These are phyloP conservation scores for Fusarium lyarnte DNA, from an alignment of 2,329 filamentous ascomycete genomes.

Conservation along the genomic window DNA sequence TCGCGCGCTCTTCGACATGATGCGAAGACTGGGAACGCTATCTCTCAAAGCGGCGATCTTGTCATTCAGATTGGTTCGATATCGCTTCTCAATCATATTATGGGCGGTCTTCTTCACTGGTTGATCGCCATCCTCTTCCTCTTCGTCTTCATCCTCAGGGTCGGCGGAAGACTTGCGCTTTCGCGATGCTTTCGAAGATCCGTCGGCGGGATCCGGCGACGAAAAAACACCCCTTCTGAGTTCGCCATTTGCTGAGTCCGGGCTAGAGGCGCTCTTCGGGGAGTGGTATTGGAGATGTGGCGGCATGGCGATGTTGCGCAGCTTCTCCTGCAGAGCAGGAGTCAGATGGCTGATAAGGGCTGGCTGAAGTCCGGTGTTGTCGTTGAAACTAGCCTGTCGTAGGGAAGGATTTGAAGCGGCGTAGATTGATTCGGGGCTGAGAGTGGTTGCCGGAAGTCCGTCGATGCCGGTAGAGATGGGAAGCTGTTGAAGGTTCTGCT, in stretches of 20 bases:
- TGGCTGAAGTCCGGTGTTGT: constrained; percentile 45
- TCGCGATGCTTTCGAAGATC: constrained; percentile 60
- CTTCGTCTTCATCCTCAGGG: constrained; percentile 62
- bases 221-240: constrained; percentile 60
- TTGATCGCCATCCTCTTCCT: constrained; percentile 66
- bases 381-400: constrained; percentile 44
- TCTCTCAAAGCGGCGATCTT: constrained; percentile 94
- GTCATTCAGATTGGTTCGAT: constrained; percentile 95
- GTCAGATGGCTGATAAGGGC: constrained; percentile 54
- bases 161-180: constrained; percentile 77
- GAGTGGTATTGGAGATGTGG: constrained; percentile 69
- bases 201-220: constrained; percentile 65
- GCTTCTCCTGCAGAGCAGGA: constrained; percentile 67
- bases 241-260: constrained; percentile 63
- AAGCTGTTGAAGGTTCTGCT: constrained; percentile 47
- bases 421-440: constrained; percentile 51
- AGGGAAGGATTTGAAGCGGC: constrained; percentile 40
- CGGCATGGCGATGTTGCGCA: constrained; percentile 73
- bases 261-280: constrained; percentile 67
- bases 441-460: constrained; percentile 46
- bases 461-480: constrained; percentile 48
- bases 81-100: constrained; percentile 98
- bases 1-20: constrained; percentile 77
- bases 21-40: constrained; percentile 88
- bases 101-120: constrained; percentile 89